Base-by-base conservation (phyloP, 2,329 filamentous ascomycete genomes). In the Alternaria sp. region DNA sequence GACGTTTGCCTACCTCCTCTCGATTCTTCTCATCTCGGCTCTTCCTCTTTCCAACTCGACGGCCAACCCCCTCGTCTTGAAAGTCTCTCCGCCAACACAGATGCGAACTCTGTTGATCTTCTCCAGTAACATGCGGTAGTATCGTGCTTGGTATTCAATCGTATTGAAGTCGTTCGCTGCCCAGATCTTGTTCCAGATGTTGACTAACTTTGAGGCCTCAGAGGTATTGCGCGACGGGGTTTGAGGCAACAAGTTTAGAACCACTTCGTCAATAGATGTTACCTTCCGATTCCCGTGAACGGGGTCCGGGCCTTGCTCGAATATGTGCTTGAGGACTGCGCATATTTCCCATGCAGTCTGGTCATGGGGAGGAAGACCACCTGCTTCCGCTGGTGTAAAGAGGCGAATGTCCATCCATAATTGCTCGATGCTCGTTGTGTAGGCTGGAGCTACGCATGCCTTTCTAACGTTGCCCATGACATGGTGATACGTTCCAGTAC, bases 181-280 rank as follows among this genome's bases (percentile, higher is more conserved):
- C 75, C 75, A 77, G 3, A 77, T 70, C 42, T 65, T 70, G 31
- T 71, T 67, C 74, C 74, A 77, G 24, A 77, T 69, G 37, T 72
- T 65, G 2, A 74, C 56, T 5, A 77, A 63, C 37, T 75, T 17
- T 13, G 24, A 29, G 17, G 24, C 4, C 26, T 45, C 17, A 8
- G 39, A 26, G 5, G 11, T 31, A 24, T 7, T 49, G 13, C 37
- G 9, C 17, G 10, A 44, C 26, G 37, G 53, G 8, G 68, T 33
- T 17, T 34, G 67, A 7, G 73, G 58, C 9, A 76, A 60, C 6
- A 77, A 62, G 50, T 77, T 77, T 34, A 77, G 61, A 1, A 73
- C 54, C 13, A 77, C 60, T 44, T 75, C 71, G n/a, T 70, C 72
- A 17, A 77, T 66, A 5, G 46, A 58, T n/a, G 69, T 17, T 28